Evolutionary conservation across 176 grass and related monocot genomes (phyloP), one percentile per base, ranked within the genome.

Genomic region (Bonia amplexicaulis): DNA sequence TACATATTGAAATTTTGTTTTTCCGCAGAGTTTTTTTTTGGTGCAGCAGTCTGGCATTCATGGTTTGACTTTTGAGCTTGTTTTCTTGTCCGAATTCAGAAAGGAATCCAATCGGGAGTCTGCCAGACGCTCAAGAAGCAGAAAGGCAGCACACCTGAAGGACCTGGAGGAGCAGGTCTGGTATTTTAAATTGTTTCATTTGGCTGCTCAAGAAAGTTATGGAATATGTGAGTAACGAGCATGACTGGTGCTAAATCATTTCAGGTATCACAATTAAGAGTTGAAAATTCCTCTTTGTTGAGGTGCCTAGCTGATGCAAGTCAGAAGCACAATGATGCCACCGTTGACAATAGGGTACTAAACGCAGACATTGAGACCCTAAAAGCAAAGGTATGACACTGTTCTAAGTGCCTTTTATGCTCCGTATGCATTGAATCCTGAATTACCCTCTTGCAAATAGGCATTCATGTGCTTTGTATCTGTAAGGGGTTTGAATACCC

Each of bases 71-170:
- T 77, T 19, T 80, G 27, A 44, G 23, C 7, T 76, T 51, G 23
- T 81, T 51, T 53, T 31, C 0, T 82, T 82, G 19, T 47, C n/a
- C 22, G 2, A 51, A 78, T 85, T 72, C 27, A 94, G 94, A 66
- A 97, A 94, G 86, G 72, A 90, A 81, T 97, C 94, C 16, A 97
- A 97, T 57, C 69, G 92, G 47, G 92, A 97, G 80, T 97, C 94
- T 3, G 94, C 94, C 6, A 89, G 90, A 78, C 90, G 90, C 44
- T 94, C 92, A 68, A 97, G 95, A 85, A 88, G 66, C 10, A 97
- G 92, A 90, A 97, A 93, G 67, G 92, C 93, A 76, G 92, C 88
- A 91, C 92, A 92, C 88, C 27, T 90, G 29, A 92, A 85, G 83
- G 95, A 93, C 1, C 71, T 97, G 47, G 92, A 97, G 75, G 84